A percentile compares a stretch with the other conserved stretches of the same genome.
Conservation (phyloP, 805 yeast genomes). For the Monosporozyma siamensis region DNA sequence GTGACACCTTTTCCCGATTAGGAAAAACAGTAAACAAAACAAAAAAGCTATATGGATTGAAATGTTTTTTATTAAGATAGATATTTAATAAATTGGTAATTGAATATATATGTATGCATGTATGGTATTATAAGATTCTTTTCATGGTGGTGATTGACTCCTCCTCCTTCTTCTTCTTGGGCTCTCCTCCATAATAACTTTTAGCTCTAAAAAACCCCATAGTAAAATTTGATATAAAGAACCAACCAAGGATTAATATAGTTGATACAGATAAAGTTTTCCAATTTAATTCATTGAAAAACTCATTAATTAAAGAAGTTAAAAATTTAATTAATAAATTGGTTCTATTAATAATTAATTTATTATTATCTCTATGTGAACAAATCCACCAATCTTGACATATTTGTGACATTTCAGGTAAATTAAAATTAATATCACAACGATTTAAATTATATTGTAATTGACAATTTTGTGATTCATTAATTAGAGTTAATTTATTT, state of each 20-base stretch:
- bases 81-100: no score
- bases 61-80: no score
- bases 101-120: no score
- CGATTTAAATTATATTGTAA: slow-evolving; percentile 43
- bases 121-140: no score
- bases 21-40: no score
- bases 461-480: slow-evolving; percentile 48
- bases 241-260: slow-evolving; percentile 34
- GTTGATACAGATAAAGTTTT: slow-evolving; percentile 44
- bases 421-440: slow-evolving; percentile 44
- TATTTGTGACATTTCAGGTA: slow-evolving; percentile 47
- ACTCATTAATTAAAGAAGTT: slow-evolving; percentile 51
- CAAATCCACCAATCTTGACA: slow-evolving; percentile 60
- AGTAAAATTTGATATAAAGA: slow-evolving; percentile 52
- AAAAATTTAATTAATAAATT: slow-evolving; percentile 52
- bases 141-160: no score
- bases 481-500: slow-evolving; percentile 33
- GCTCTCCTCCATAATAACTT: slow-evolving; percentile 29
- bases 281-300: slow-evolving; percentile 59
- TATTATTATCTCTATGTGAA: slow-evolving; percentile 46
- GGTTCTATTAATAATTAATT: slow-evolving; percentile 39
- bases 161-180: no score
- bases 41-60: no score
- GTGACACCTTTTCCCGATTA: no score
- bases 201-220: slow-evolving; percentile 58